Base-by-base conservation (phyloP, 371 early-diverging fungal genomes). In the Rhizopus stolonifer region DNA sequence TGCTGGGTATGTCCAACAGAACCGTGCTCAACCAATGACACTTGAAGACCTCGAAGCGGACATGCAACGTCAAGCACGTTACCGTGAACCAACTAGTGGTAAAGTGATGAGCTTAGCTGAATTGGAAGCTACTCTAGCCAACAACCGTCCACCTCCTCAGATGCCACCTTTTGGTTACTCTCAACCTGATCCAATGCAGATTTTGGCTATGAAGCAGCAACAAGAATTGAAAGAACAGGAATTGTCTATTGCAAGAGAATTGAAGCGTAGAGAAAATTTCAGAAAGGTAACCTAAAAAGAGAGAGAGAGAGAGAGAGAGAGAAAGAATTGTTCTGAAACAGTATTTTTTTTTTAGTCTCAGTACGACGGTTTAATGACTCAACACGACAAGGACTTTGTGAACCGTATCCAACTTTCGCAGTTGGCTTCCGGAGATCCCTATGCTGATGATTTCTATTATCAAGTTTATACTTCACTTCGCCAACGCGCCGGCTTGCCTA, bases 381-480 rank as follows among this genome's bases (percentile, higher is more conserved):
- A 89, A 58, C 81, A 85, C 58, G 96, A 97, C 66, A 96, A 94
- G 73, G 95, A 96, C 54, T 80, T 84, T 46, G 91, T 96, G 59
- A 85, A 92, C 26, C 85, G 89, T 31, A 91, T 96, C 49, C 98
- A 97, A 69, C 83, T 97, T 31, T 83, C 91, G 32, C 95, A 96
- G 69, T 77, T 97, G 29, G 92, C 95, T 4, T 86, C 90, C 3
- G 93, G 92, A 45, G 91, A 93, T 67, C 95, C 96, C 10, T 86
- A 81, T 42, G 79, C 83, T 1, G 96, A 95, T 53, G 96, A 96
- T 60, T 97, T 94, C 58, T 97, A 97, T 67, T 93, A 89, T 67
- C 93, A 94, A 58, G 87, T 95, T 42, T 93, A 87, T 69, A 83
- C 89, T 13, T 80, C 87, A 4, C 79, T 92, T 49, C 86, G 88